Evolutionary conservation across 805 yeast genomes (phyloP), one percentile per base, ranked within the genome.

Genomic region (Barnettozyma salicaria): DNA sequence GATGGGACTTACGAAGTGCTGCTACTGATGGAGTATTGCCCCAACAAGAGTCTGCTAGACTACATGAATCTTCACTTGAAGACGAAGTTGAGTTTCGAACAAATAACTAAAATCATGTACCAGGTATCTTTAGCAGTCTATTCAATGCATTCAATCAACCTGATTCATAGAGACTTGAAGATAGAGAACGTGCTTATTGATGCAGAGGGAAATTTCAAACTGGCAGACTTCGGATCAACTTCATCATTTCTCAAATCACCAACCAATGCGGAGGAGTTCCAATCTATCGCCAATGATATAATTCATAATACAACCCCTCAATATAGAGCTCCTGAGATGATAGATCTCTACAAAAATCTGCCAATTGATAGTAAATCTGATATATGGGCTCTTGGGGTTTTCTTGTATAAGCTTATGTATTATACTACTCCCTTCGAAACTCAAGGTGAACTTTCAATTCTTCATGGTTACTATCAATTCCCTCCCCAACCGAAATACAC

Each of bases 171-270:
- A 31, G 97, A 92, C 63, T 77, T 90, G 47, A 92, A 92, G 64
- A 88, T 92, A 45, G 97, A 90, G 56, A 92, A 90, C 59, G 96
- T 90, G 14, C 67, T 90, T 40, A 84, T 92, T 25, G 88, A 85
- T 56, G 63, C 72, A 4, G 57, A 70, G 3, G 76, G 79, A 41
- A 69, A 71, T 47, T 92, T 82, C 64, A 89, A 88, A 56, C 64
- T 92, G 17, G 84, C 95, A 53, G 98, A 92, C 63, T 92, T 92
- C 61, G 98, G 98, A 4, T 86, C 96, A 1, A 81, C 92, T 2
- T 71, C 85, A 7, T 70, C 80, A 0, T 74, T 76, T 55, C 57
- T 84, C 7, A 64, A 82, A 14, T 83, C 94, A 2, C 96, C 96
- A 2, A 74, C 73, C 41, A 80, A 78, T 49, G 78, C 73, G 30